Evolutionary conservation across 108 stramenopile genomes (phyloP), one percentile per base, ranked within the genome.

Genomic region (Skeletonema marinoi): DNA sequence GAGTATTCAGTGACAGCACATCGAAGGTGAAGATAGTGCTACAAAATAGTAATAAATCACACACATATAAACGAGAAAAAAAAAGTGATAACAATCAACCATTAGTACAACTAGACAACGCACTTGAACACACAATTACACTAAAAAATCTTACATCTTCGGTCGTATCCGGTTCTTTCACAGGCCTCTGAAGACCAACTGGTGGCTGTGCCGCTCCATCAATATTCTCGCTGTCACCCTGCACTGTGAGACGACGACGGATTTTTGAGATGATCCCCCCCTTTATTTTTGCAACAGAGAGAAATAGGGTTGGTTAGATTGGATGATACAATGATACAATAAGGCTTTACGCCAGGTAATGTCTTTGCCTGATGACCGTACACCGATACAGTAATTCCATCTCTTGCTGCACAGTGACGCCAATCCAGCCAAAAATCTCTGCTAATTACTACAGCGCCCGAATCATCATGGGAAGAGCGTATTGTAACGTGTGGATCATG

Each of bases 1-100:
- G 96, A 97, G 80, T 97, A 99, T 65, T 96, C 95, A 12, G 93
- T 93, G 44, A 98, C 93, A 29, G 94, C 96, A 77, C 93, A 93
- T 35, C 86, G 84, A 12, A 90, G 83, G 14, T 80, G 65, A 17
- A 80, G 64, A 71, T 65, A 75, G 62, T 80, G 69, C 79, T 90
- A 59, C 51, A 75, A 29, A 32, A 56, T n/a, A 25, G 10, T n/a
- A 25, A 56, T 56, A 6, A 25, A 25, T 25, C n/a, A 29, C 7
- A 25, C 54, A 56, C 29, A 25, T 17, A 25, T 17, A 4, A 0
- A 77, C 71, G 33, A 39, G 32, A 6, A 65, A n/a, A 32, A n/a
- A 39, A 25, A 38, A 29, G 25, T 13, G 60, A 59, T 32, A 7
- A 59, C 9, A 25, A 16, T 38, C 6, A 29, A 0, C 58, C 7